Conservation (phyloP, 257 asterid genomes). For the Plantago elongata region DNA sequence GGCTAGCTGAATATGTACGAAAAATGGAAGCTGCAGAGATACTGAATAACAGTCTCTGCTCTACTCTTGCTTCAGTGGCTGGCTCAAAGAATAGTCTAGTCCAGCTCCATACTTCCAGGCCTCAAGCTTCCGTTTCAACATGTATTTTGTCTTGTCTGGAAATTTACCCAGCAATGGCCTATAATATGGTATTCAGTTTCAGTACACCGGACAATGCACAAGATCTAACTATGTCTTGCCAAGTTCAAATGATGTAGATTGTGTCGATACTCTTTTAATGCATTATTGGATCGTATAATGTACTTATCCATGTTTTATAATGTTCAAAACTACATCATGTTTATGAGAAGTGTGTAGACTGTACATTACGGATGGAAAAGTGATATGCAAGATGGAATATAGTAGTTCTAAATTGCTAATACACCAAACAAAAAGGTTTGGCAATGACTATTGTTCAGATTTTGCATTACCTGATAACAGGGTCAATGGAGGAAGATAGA, state of each 20-base stretch:
- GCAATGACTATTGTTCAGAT: neutral
- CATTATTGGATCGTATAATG: no score
- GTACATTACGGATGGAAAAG: no score
- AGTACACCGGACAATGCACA: neutral
- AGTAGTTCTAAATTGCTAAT: no score
- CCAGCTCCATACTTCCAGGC: conserved; percentile 99
- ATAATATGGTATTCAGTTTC: conserved; percentile 12
- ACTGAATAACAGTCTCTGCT: neutral
- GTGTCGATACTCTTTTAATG: no score
- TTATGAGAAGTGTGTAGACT: no score
- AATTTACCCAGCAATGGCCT: conserved; percentile 55
- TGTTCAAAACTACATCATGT: no score
- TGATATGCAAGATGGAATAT: no score
- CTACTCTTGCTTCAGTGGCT: conserved; percentile 7
- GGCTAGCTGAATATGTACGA: no score
- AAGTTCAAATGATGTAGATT: no score
- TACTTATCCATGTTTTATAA: no score
- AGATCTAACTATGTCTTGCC: no score
- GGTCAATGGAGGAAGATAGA: conserved; percentile 67
- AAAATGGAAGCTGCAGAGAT: no score
- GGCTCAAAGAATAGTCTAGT: conserved; percentile 58
- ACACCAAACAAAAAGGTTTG: neutral
- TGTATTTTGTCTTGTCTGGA: conserved; percentile 54
- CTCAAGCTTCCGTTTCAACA: conserved; percentile 75
- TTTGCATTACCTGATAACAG: conserved; percentile 53